Evolutionary conservation across 495 filamentous ascomycete genomes (phyloP), one percentile per base, ranked within the genome.

Genomic region (Penicillium paradoxum): DNA sequence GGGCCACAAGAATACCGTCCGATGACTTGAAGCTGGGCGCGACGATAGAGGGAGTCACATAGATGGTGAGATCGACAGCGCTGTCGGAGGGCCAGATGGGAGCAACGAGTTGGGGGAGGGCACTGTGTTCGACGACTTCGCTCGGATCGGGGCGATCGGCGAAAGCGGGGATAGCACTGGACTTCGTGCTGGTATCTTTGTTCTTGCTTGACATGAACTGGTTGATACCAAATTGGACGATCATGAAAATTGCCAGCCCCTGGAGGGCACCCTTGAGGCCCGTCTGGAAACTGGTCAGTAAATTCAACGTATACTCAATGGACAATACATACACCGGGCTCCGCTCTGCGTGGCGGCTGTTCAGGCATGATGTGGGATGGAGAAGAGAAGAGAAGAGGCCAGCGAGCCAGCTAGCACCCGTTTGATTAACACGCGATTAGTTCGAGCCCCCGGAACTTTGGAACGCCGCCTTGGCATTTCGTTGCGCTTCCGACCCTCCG

Each of bases 51-150:
- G 88, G 79, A 6, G 88, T 88, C 40, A 97, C 80, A 63, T 92
- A 93, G 58, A 98, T 79, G 49, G 80, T 79, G 58, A 98, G 83
- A 72, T 98, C 93, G 55, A 98, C 60, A 36, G 80, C 69, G 59
- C 82, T 88, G 65, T 92, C 82, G 17, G 76, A 57, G 0, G 88
- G 83, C 93, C 93, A 98, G 63, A 97, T 92, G 5, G 95, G 90
- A 10, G 87, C 84, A 52, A 96, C 78, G 24, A 76, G 71, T 51
- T 91, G 83, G 22, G 93, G 92, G 46, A 93, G 72, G 18, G 76
- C 67, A 64, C 79, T 90, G 73, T 89, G 93, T 27, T 78, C 63
- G 36, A 83, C 78, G 48, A 85, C 83, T 56, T 85, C 71, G 56
- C 82, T 73, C 25, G 60, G 71, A 47, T 73, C 56, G 14, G 86